phyloP scores from a whole-genome alignment of 2,329 filamentous ascomycete genomes.

The Botrytis paeoniae region DNA sequence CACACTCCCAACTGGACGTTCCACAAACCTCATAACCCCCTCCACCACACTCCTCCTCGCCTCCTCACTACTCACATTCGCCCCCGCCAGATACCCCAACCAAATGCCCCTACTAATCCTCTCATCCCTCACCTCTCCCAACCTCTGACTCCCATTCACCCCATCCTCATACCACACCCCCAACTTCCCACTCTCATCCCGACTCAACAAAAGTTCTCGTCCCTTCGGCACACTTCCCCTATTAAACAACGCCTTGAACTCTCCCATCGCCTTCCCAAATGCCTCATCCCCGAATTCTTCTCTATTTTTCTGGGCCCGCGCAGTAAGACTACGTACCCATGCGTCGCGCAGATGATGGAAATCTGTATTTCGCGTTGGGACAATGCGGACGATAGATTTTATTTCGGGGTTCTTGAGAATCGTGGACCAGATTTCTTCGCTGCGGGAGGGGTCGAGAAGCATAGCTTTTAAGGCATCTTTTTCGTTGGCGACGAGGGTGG shows the following conservation, averaged over 20 bases:
- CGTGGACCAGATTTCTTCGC: conserved; percentile 71
- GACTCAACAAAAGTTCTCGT: conserved; percentile 69
- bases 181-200: conserved; percentile 64
- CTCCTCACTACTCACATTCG: conserved; percentile 79
- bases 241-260: conserved; percentile 80
- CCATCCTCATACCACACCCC: conserved; percentile 63
- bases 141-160: conserved; percentile 47
- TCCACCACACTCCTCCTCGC: conserved; percentile 80
- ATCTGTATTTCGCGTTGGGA: conserved; percentile 90
- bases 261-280: conserved; percentile 71
- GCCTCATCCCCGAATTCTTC: conserved; percentile 62
- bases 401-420: conserved; percentile 65
- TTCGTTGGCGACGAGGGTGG: conserved; percentile 78
- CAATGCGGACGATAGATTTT: conserved; percentile 77
- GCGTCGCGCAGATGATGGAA: conserved; percentile 90
- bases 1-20: conserved; percentile 82
- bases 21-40: conserved; percentile 83
- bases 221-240: conserved; percentile 77
- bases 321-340: conserved; percentile 81
- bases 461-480: conserved; percentile 67
- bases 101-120: conserved; percentile 78
- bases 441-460: conserved; percentile 66
- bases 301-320: conserved; percentile 55
- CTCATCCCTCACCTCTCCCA: conserved; percentile 77
- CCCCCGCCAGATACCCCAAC: conserved; percentile 86